A percentile compares a stretch with the other conserved stretches of the same genome.
Evolutionary conservation across 2,329 filamentous ascomycete genomes (phyloP).

Genomic region (Trichophyton benhamiae): DNA sequence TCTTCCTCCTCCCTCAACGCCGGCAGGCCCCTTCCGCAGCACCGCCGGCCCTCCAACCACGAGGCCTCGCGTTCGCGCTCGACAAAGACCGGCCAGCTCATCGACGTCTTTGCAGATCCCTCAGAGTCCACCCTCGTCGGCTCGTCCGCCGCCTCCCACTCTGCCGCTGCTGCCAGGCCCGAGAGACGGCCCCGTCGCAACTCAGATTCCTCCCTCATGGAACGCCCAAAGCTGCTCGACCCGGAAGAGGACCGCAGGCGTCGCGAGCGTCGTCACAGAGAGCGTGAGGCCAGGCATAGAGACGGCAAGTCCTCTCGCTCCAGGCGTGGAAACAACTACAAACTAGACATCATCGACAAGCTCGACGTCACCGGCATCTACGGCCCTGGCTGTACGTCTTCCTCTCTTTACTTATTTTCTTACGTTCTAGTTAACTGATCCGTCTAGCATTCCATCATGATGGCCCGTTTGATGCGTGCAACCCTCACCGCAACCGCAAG

Average conservation of each 20-base stretch:
- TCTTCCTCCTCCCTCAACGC: too few relatives aligned
- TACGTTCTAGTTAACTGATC: too few relatives aligned
- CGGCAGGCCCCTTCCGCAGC: constrained; percentile 7
- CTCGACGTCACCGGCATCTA: constrained; percentile 94
- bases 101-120: constrained; percentile 40
- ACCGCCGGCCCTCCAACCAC: constrained; percentile 17
- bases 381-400: constrained; percentile 62
- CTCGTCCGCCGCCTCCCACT: background rate
- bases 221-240: constrained; percentile 37
- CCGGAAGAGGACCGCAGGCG: constrained; percentile 41
- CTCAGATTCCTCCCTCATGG: constrained; percentile 52
- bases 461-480: constrained; percentile 91
- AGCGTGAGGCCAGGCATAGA: constrained; percentile 34
- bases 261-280: constrained; percentile 37
- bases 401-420: background rate
- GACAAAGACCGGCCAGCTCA: constrained; percentile 9
- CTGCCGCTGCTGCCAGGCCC: constrained; percentile 22
- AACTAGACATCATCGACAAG: constrained; percentile 85
- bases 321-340: constrained; percentile 26
- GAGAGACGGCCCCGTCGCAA: constrained; percentile 44
- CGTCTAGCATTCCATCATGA: constrained; percentile 84
- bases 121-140: constrained; percentile 11
- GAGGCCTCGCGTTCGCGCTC: constrained; percentile 16
- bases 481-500: constrained; percentile 82
- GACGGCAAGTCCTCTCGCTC: constrained; percentile 22